A percentile compares a stretch with the other conserved stretches of the same genome.
These are phyloP conservation scores for Fusarium sp. DNA, from an alignment of 2,329 filamentous ascomycete genomes.

Conservation along the genomic window DNA sequence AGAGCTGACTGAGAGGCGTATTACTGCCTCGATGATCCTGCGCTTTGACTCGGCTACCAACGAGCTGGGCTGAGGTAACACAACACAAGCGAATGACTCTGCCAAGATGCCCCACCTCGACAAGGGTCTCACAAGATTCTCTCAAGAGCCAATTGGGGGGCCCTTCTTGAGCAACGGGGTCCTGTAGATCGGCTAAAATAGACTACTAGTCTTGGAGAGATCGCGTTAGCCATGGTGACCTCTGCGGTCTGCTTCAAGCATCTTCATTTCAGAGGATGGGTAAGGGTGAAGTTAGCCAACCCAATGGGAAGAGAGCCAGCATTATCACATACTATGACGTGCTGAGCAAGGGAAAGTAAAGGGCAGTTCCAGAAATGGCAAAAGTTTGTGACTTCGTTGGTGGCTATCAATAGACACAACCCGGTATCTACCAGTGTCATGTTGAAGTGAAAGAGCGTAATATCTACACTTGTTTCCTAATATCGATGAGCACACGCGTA, in stretches of 20 bases:
- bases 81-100: neutral
- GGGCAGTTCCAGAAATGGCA: neutral
- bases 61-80: neutral
- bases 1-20: neutral
- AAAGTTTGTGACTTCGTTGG: neutral
- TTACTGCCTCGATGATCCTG: neutral
- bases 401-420: neutral
- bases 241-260: neutral
- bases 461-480: neutral
- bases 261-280: neutral
- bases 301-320: neutral
- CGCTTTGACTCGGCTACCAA: neutral
- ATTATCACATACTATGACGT: neutral
- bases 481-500: neutral
- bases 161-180: neutral
- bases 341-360: neutral
- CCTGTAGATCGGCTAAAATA: neutral
- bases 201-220: neutral
- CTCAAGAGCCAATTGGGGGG: neutral
- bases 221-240: neutral
- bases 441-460: neutral
- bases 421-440: neutral
- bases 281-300: neutral
- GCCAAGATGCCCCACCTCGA: neutral
- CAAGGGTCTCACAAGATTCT: neutral